Evolutionary conservation across 495 filamentous ascomycete species (phyloP).

Genomic region (Talaromyces proteolyticus): DNA sequence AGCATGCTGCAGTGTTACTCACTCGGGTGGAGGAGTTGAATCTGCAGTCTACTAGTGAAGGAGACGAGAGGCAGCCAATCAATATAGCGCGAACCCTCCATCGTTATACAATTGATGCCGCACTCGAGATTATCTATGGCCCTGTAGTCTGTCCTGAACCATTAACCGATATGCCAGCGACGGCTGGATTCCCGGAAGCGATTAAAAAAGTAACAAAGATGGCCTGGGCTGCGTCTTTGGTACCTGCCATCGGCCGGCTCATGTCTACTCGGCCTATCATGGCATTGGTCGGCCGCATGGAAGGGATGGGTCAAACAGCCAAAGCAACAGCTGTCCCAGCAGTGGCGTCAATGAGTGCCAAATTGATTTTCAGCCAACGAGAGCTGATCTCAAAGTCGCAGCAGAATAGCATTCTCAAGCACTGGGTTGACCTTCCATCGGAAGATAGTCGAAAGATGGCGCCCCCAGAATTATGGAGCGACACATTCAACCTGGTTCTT

Average conservation of each 20-base stretch:
- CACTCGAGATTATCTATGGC: slow-evolving; percentile 14
- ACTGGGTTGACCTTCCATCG: slow-evolving; percentile 10
- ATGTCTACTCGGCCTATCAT: slow-evolving; percentile 10
- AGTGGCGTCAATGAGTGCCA: not conserved
- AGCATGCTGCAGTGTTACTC: slow-evolving; percentile 8
- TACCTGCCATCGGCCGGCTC: slow-evolving; percentile 10
- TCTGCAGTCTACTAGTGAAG: too few species aligned
- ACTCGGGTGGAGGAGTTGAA: slow-evolving; percentile 1
- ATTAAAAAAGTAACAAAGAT: slow-evolving; percentile 8
- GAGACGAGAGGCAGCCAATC: not conserved
- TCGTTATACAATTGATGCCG: slow-evolving; percentile 10
- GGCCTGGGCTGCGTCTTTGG: slow-evolving; percentile 12
- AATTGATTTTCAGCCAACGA: slow-evolving; percentile 4
- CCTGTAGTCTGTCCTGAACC: slow-evolving; percentile 8
- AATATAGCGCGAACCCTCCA: slow-evolving; percentile 11
- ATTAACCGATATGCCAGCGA: slow-evolving; percentile 6
- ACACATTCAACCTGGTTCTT: slow-evolving; percentile 11
- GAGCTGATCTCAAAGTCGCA: not conserved
- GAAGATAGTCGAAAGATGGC: slow-evolving; percentile 11
- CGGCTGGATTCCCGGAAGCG: not conserved
- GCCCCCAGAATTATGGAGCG: slow-evolving; percentile 7
- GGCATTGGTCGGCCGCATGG: not conserved
- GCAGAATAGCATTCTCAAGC: slow-evolving; percentile 12
- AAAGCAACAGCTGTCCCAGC: not conserved
- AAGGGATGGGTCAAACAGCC: not conserved